Evolutionary conservation across 2,329 filamentous ascomycete species (phyloP).

Genomic region (Pseudocercospora musae): DNA sequence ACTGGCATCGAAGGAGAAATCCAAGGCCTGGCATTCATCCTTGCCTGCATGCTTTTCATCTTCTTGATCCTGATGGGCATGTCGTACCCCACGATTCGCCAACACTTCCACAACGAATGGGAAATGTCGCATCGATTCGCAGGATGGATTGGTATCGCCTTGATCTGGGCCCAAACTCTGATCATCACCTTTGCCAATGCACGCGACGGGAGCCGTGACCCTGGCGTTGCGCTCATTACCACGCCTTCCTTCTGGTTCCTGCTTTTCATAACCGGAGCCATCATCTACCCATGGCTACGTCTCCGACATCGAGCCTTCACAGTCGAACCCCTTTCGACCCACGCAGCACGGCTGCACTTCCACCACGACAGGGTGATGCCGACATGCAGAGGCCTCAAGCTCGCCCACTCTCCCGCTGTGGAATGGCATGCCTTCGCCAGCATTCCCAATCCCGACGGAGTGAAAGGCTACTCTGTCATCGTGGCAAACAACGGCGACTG

Average conservation of each 20-base stretch:
- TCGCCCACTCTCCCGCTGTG: conserved; percentile 33
- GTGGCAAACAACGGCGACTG: conserved; percentile 74
- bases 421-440: conserved; percentile 78
- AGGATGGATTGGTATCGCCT: conserved; percentile 64
- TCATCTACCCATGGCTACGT: conserved; percentile 70
- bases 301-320: conserved; percentile 66
- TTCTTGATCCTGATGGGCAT: conserved; percentile 59
- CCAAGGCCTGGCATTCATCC: conserved; percentile 23
- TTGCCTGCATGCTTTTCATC: conserved; percentile 60
- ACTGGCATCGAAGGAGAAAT: conserved; percentile 4
- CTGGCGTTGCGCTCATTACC: conserved; percentile 42
- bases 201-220: conserved; percentile 16
- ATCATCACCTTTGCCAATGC: conserved; percentile 36
- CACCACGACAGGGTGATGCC: conserved; percentile 57
- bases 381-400: conserved; percentile 37
- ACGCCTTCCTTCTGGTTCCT: conserved; percentile 67
- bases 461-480: conserved; percentile 62
- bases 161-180: conserved; percentile 64
- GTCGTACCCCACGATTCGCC: conserved; percentile 63
- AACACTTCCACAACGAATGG: conserved; percentile 64
- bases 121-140: conserved; percentile 69
- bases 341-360: conserved; percentile 70
- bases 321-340: conserved; percentile 65
- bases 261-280: conserved; percentile 58
- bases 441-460: conserved; percentile 56